Conservation (phyloP, 2,329 filamentous ascomycete genomes). For the Lasiodiplodia sp. region DNA sequence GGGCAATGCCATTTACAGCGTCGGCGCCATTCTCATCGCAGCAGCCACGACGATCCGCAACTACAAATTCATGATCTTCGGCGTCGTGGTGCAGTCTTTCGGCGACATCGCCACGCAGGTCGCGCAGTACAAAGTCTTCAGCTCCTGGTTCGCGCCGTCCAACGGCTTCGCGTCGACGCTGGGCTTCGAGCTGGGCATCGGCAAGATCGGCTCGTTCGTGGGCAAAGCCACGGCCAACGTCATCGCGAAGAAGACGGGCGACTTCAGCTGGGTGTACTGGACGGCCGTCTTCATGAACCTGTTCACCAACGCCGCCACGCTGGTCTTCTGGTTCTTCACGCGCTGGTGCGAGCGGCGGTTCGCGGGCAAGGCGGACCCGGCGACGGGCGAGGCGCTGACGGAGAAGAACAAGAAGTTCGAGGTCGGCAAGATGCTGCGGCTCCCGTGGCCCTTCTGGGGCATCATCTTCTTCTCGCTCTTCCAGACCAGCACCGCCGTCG, state of each 20-base stretch:
- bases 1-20: constrained; percentile 66
- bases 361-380: constrained; percentile 58
- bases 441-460: constrained; percentile 68
- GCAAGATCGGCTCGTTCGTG: constrained; percentile 68
- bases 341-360: constrained; percentile 59
- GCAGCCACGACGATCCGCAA: constrained; percentile 63
- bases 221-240: constrained; percentile 68
- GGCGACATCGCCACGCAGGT: constrained; percentile 71
- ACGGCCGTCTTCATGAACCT: constrained; percentile 69
- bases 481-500: constrained; percentile 62
- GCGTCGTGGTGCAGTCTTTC: constrained; percentile 62
- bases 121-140: constrained; percentile 71
- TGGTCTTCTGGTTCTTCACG: constrained; percentile 64
- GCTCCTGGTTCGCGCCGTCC: constrained; percentile 68
- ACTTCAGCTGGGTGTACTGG: constrained; percentile 71
- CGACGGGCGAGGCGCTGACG: constrained; percentile 66
- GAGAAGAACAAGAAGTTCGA: constrained; percentile 57
- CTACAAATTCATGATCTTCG: constrained; percentile 68
- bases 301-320: constrained; percentile 65
- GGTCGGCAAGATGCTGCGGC: constrained; percentile 60
- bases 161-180: constrained; percentile 67
- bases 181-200: constrained; percentile 66
- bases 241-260: constrained; percentile 64
- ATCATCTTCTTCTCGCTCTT: constrained; percentile 64
- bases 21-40: constrained; percentile 66